Evolutionary conservation across 495 filamentous ascomycete genomes (phyloP), one percentile per base, ranked within the genome.

Genomic region (Echria macrotheca): DNA sequence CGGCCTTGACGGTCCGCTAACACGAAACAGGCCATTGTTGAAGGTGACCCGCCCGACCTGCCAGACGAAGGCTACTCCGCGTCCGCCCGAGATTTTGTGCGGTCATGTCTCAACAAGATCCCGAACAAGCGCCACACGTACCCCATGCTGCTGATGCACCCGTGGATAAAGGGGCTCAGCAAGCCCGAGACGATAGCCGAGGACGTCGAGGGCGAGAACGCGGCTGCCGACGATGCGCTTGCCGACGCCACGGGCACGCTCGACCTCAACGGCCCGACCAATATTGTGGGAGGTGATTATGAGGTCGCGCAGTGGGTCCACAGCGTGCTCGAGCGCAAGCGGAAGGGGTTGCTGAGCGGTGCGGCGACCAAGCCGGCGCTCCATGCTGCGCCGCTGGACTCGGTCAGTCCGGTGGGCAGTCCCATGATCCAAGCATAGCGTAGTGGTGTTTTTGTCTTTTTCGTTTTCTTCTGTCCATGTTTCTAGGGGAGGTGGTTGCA

Each of bases 21-120:
- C n/a, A n/a, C n/a, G n/a, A n/a, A 21, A 4, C 56, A 99, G 94
- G 93, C 93, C 15, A 99, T 99, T 56, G 93, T 99, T 18, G 87
- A 97, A 60, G 93, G 93, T 38, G 89, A 95, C 14, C 87, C 94
- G 17, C 93, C 94, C 0, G 83, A 86, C 56, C 77, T 97, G 15
- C 93, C 93, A 0, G 68, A 68, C 23, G 78, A 86, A 25, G 80
- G 78, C 19, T 98, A 84, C 67, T 91, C 89, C 0, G 76, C 84
- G 28, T 75, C 81, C 4, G 90, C 94, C 0, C 84, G 84, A 28
- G 83, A 90, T 49, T 98, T 98, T 69, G 90, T 97, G 33, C 74
- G 75, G 17, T 83, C 85, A 39, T 97, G 94, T 64, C 77, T 98
- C 38, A 87, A 96, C 68, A 98, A 98, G 65, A 84, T 86, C 48